Percentiles rank a stretch among this genome's conserved stretches.
Conservation (phyloP, 2,329 filamentous ascomycete genomes). For the Berkeleyomyces basicola region DNA sequence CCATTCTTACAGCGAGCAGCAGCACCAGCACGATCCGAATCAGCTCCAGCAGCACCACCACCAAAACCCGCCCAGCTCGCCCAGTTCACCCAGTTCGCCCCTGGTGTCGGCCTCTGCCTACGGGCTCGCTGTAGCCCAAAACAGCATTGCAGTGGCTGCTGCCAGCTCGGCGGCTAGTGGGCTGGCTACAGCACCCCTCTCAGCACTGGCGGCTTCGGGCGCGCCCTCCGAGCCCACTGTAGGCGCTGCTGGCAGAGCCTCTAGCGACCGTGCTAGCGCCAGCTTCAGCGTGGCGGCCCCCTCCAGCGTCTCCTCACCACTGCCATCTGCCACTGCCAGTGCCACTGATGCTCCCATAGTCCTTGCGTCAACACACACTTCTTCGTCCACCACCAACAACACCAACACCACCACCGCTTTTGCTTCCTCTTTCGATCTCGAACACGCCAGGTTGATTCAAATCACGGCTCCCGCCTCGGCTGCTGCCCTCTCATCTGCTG, state of each 20-base stretch:
- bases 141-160: neutral
- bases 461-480: conserved; percentile 3
- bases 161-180: neutral
- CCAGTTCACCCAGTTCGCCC: neutral
- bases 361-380: conserved; percentile 1
- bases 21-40: neutral
- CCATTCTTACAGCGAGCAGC: conserved; percentile 9
- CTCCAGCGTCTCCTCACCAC: conserved; percentile 30
- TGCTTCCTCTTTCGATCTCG: neutral
- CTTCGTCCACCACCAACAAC: neutral
- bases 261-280: neutral
- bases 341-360: conserved; percentile 33
- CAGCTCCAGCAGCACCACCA: neutral
- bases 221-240: neutral
- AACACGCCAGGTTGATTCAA: conserved; percentile 4
- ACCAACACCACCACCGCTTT: neutral
- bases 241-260: conserved; percentile 18
- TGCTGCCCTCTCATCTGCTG: conserved; percentile 6
- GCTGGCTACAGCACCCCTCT: neutral
- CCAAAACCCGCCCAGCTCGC: neutral
- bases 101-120: neutral
- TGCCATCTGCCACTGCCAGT: conserved; percentile 43
- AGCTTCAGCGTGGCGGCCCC: neutral
- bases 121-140: neutral
- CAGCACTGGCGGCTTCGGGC: neutral